Base-by-base conservation (phyloP, 106 monocot genomes). In the Acorus calamus region DNA sequence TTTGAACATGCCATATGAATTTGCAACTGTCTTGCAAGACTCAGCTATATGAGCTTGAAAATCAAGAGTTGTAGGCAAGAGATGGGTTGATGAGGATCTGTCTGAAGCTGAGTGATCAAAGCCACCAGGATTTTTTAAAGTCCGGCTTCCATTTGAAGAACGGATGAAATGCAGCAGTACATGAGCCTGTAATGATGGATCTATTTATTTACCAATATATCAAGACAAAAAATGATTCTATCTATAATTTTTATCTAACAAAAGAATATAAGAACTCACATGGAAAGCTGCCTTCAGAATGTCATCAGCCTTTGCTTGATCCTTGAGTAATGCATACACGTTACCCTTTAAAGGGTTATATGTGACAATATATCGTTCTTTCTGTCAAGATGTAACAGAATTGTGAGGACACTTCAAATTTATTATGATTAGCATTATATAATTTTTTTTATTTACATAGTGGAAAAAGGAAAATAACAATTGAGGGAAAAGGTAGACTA, bases 281-380 rank as follows among this genome's bases (percentile, higher is more conserved):
- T 75, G 74, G 61, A 75, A 75, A 60, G 74, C 74, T 41, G 74
- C 74, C 55, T 75, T 75, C 7, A 75, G 68, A 62, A 75, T 63
- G 74, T 75, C 74, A 49, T 75, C 74, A 43, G 74, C 56, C 59
- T 96, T 88, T 71, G 96, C 96, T 75, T 91, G 73, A 64, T 91
- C 78, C 67, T 96, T 96, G 7, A 96, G 71, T 71, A 96, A 71
- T 44, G 87, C 91, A 76, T 87, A 88, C 9, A 91, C 74, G 49
- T 85, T 96, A 54, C 85, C 87, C 68, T 88, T 96, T 55, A 74
- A 66, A 28, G 77, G 96, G 68, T 96, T 96, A 63, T 96, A 91
- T 2, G 91, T 91, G 45, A 96, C 80, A 51, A 96, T 83, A 66
- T 96, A 96, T 79, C 69, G 78, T 67, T 96, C 91, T 71, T 74